These are phyloP conservation scores for Trichoderma oligosporum DNA, from an alignment of 2,329 filamentous ascomycete genomes.

Conservation along the genomic window DNA sequence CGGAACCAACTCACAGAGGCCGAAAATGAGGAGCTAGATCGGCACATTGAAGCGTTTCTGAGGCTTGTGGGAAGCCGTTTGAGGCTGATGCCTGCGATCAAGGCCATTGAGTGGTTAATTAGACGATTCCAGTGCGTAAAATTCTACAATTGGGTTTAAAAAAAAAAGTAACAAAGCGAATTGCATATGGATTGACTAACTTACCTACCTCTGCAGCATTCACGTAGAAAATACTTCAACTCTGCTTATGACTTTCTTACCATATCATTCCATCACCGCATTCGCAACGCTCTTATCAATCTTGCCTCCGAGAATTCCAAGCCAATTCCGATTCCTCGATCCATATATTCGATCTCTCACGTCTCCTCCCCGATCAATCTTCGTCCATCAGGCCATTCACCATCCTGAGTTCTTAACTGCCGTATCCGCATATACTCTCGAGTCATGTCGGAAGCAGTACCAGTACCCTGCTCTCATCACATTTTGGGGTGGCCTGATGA, in stretches of 20 bases:
- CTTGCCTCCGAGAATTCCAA: conserved; percentile 68
- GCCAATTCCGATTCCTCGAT: conserved; percentile 75
- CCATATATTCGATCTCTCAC: conserved; percentile 79
- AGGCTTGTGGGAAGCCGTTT: conserved; percentile 72
- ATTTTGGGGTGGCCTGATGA: conserved; percentile 87
- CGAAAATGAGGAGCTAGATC: conserved; percentile 80
- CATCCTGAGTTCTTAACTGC: conserved; percentile 71
- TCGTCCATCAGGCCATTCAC: conserved; percentile 79
- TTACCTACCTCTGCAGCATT: conserved; percentile 52
- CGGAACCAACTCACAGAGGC: conserved; percentile 74
- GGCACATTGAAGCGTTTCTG: conserved; percentile 75
- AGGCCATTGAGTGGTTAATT: conserved; percentile 92
- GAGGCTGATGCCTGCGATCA: conserved; percentile 80
- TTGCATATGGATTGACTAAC: conserved; percentile 9
- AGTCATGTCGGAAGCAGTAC: conserved; percentile 65
- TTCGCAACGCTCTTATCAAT: conserved; percentile 87
- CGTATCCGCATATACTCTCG: conserved; percentile 75
- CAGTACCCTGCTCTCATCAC: conserved; percentile 75
- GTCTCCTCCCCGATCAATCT: conserved; percentile 70
- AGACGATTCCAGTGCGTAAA: conserved; percentile 73
- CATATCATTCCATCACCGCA: conserved; percentile 81
- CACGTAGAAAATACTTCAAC: conserved; percentile 84
- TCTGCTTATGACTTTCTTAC: conserved; percentile 81
- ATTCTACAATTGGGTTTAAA: too few species aligned
- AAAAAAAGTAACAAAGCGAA: background rate